A percentile compares a stretch with the other conserved stretches of the same genome.
Evolutionary conservation across 768 basidiomycete species (phyloP).

Genomic region (Lentinula sp.): DNA sequence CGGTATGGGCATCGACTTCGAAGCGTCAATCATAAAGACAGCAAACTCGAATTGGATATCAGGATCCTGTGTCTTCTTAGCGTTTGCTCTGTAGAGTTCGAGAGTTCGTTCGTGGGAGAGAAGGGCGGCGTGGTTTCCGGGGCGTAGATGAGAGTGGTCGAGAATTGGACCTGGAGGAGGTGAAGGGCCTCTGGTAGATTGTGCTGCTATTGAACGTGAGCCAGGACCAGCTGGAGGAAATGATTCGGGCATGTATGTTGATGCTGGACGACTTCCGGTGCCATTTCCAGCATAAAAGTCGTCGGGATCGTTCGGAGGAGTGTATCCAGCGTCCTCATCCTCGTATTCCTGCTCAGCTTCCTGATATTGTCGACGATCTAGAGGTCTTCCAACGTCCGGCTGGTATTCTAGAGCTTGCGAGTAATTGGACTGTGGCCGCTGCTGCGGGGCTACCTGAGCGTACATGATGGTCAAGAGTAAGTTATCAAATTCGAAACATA

Average conservation of each 20-base stretch:
- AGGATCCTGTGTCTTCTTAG: constrained; percentile 97
- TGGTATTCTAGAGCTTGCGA: constrained; percentile 18
- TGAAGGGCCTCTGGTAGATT: constrained; percentile 62
- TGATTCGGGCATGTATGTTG: constrained; percentile 13
- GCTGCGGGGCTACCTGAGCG: constrained; percentile 15
- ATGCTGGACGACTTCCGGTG: constrained; percentile 22
- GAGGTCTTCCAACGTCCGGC: constrained; percentile 9
- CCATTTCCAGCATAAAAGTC: constrained; percentile 39
- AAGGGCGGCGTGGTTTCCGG: constrained; percentile 88
- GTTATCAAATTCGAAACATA: not conserved
- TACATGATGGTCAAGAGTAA: constrained; percentile 17
- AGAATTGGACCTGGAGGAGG: constrained; percentile 66
- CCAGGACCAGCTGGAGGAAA: constrained; percentile 17
- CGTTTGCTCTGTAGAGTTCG: constrained; percentile 95
- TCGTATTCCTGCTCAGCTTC: constrained; percentile 26
- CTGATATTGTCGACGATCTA: constrained; percentile 14
- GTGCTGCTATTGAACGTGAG: constrained; percentile 24
- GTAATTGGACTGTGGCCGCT: constrained; percentile 16
- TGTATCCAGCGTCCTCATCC: constrained; percentile 31
- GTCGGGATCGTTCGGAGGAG: constrained; percentile 35
- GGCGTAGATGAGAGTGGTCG: constrained; percentile 89
- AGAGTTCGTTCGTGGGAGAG: constrained; percentile 95
- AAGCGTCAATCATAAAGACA: constrained; percentile 97
- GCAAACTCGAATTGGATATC: constrained; percentile 98
- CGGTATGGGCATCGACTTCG: constrained; percentile 83